Conservation (phyloP, 805 yeast genomes). For the Candida nitratophila region DNA sequence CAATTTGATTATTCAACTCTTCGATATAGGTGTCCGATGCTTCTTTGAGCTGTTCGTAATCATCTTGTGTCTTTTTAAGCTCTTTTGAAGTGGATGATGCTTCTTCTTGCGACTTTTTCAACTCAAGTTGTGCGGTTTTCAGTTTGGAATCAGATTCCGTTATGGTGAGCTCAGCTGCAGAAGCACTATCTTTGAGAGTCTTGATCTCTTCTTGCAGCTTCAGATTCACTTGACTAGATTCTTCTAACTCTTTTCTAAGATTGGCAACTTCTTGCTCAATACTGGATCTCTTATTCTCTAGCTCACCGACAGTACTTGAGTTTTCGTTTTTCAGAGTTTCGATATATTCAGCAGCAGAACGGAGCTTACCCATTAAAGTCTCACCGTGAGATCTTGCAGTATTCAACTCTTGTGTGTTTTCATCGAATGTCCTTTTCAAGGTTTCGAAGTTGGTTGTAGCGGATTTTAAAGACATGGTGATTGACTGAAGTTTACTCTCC, state of each 20-base stretch:
- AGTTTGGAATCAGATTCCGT: no score
- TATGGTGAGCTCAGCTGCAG: slow-evolving; percentile 13
- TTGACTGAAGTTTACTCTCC: slow-evolving; percentile 10
- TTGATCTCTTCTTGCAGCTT: slow-evolving; percentile 16
- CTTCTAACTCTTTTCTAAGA: slow-evolving; percentile 14
- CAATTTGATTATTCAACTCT: slow-evolving; percentile 12
- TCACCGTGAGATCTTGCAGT: slow-evolving; percentile 15
- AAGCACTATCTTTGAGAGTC: slow-evolving; percentile 14
- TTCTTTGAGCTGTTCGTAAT: slow-evolving; percentile 13
- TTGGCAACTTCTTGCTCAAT: slow-evolving; percentile 7
- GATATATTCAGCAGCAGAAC: slow-evolving; percentile 20
- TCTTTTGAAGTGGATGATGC: slow-evolving; percentile 11
- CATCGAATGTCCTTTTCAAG: slow-evolving; percentile 16
- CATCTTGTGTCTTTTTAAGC: slow-evolving; percentile 14
- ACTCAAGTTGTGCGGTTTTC: no score
- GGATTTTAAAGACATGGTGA: slow-evolving; percentile 13
- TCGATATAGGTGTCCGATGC: slow-evolving; percentile 14
- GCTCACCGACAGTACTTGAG: slow-evolving; percentile 10
- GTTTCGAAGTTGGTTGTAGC: slow-evolving; percentile 19
- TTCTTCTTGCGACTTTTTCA: slow-evolving; percentile 2
- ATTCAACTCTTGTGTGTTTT: slow-evolving; percentile 17
- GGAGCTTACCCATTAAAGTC: slow-evolving; percentile 13
- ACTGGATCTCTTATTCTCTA: slow-evolving; percentile 5
- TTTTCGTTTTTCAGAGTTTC: slow-evolving; percentile 20
- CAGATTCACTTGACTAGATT: slow-evolving; percentile 18